Evolutionary conservation across 75 land plant species (phyloP).

Genomic region (Sequoia sempervirens): DNA sequence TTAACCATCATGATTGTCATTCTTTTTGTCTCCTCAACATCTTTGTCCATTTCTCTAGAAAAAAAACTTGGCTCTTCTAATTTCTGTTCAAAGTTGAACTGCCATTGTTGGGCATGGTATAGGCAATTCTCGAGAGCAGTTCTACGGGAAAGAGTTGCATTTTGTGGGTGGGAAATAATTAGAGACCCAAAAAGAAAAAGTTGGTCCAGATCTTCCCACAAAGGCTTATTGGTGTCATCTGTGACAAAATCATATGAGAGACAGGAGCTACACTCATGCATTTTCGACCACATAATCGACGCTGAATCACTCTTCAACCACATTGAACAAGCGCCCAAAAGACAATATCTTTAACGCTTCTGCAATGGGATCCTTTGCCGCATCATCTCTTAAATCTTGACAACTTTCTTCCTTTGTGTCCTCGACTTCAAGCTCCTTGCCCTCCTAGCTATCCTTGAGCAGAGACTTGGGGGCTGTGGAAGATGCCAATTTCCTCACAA

Average conservation of each 20-base stretch:
- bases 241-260: constrained; percentile 92
- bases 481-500: no score
- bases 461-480: no score
- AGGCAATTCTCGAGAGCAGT: constrained; percentile 63
- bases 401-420: background rate
- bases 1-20: no score
- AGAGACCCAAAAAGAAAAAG: constrained; percentile 49
- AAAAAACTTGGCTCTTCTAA: no score
- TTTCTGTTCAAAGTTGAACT: constrained; percentile 40
- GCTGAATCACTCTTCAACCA: constrained; percentile 62
- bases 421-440: background rate
- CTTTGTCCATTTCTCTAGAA: no score
- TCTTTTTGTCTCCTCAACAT: no score
- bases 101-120: constrained; percentile 69
- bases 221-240: constrained; percentile 72
- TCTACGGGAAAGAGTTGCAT: constrained; percentile 62
- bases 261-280: constrained; percentile 83
- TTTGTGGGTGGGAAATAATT: constrained; percentile 51
- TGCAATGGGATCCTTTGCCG: constrained; percentile 21
- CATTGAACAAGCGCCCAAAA: constrained; percentile 78
- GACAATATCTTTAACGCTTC: constrained; percentile 74
- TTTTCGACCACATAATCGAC: constrained; percentile 56
- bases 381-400: background rate
- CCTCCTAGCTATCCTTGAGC: constrained; percentile 14
- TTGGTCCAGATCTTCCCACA: constrained; percentile 70